Conservation (phyloP, 768 basidiomycete species). For the Naematelia aurantialba region DNA sequence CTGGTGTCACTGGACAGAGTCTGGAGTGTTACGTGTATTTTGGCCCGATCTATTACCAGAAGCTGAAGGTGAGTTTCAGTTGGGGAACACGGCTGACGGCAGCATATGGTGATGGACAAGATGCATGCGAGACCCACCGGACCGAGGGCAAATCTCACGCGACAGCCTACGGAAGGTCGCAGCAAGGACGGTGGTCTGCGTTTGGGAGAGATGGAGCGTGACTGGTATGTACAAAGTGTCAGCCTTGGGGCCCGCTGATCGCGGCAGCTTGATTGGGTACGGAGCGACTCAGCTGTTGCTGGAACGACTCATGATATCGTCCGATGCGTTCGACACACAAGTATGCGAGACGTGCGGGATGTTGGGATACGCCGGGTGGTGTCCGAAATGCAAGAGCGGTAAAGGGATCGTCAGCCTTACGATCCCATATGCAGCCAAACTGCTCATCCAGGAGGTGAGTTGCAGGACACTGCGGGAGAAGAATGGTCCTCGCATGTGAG, state of each 20-base stretch:
- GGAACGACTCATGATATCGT: conserved; percentile 98
- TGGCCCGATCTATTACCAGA: conserved; percentile 98
- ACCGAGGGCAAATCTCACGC: conserved; percentile 89
- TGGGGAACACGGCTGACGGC: conserved; percentile 47
- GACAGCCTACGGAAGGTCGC: conserved; percentile 97
- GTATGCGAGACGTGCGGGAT: conserved; percentile 92
- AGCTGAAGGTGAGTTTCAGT: conserved; percentile 72
- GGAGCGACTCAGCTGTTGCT: conserved; percentile 96
- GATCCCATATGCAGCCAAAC: conserved; percentile 92
- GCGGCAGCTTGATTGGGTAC: conserved; percentile 69
- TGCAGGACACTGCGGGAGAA: too few species aligned
- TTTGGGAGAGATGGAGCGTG: conserved; percentile 98
- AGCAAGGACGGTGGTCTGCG: conserved; percentile 96
- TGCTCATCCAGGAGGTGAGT: conserved; percentile 52
- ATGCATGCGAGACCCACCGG: conserved; percentile 99
- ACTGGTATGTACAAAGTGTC: conserved; percentile 59
- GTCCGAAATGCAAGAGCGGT: conserved; percentile 95
- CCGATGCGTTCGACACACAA: conserved; percentile 95
- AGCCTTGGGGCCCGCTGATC: background rate
- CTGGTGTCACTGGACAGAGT: conserved; percentile 94
- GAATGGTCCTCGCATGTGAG: conserved; percentile 2
- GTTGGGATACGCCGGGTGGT: conserved; percentile 77
- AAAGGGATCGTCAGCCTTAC: conserved; percentile 93
- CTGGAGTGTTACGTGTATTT: conserved; percentile 97
- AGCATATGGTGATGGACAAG: conserved; percentile 99